Conservation (phyloP, 2,329 filamentous ascomycete species). For the Fusarium dimerum region DNA sequence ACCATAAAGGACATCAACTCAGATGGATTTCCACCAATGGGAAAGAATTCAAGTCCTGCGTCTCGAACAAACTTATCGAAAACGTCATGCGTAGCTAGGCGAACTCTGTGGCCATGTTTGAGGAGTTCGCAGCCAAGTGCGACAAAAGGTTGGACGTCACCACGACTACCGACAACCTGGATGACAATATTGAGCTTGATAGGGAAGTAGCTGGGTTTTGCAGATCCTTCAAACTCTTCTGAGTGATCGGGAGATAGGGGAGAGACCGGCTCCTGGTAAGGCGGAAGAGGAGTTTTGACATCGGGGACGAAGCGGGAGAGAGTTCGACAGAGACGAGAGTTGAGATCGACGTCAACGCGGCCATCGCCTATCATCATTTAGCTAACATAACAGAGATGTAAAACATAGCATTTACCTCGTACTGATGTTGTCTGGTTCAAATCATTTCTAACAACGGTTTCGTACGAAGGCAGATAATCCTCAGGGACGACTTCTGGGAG, state of each 20-base stretch:
- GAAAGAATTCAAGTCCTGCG: constrained; percentile 52
- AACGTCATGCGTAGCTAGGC: constrained; percentile 66
- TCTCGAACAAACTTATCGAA: constrained; percentile 52
- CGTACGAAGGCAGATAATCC: constrained; percentile 13
- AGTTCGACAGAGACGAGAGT: no score
- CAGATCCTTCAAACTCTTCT: no score
- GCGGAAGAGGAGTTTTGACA: no score
- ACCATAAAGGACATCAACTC: constrained; percentile 31
- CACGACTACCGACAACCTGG: constrained; percentile 76
- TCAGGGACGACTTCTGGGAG: constrained; percentile 1
- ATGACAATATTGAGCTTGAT: constrained; percentile 65
- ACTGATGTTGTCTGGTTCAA: constrained; percentile 8
- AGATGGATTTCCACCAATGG: constrained; percentile 54
- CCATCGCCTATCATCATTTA: no score
- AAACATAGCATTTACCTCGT: constrained; percentile 2
- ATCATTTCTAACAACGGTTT: constrained; percentile 5
- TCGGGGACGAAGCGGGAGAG: no score
- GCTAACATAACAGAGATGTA: not conserved
- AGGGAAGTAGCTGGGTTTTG: no score
- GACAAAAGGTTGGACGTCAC: constrained; percentile 79
- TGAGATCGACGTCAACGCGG: no score
- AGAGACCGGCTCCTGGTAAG: no score
- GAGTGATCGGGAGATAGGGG: no score
- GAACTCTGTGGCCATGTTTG: constrained; percentile 70
- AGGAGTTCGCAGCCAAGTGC: constrained; percentile 70